Percentiles rank a stretch among this genome's conserved stretches.
These are phyloP conservation scores for Dissophora ornata DNA, from an alignment of 192 early-diverging fungal genomes.

Conservation along the genomic window DNA sequence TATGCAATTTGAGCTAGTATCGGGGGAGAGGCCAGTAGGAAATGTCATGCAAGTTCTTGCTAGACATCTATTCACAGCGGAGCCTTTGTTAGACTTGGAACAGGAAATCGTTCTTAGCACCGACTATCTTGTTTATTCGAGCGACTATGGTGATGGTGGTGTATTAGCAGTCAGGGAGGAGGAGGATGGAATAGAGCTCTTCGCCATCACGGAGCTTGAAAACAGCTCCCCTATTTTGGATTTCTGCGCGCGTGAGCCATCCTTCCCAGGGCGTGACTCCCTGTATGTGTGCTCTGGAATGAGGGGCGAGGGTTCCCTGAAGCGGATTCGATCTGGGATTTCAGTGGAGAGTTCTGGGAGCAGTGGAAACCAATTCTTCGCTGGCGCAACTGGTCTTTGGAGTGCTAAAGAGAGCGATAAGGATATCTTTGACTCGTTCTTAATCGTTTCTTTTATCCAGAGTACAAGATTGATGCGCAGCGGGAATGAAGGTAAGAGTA, in stretches of 20 bases:
- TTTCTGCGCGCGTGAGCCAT: conserved; percentile 35
- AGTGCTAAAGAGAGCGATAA: conserved; percentile 12
- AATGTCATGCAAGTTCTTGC: conserved; percentile 26
- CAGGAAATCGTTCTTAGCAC: conserved; percentile 21
- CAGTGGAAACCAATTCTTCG: conserved; percentile 38
- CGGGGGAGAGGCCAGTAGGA: conserved; percentile 33
- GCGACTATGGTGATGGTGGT: conserved; percentile 33
- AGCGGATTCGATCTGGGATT: conserved; percentile 31
- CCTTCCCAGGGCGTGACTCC: conserved; percentile 31
- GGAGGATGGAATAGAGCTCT: conserved; percentile 36
- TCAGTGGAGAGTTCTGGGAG: conserved; percentile 34
- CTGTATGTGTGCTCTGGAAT: conserved; percentile 41
- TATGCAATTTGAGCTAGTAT: conserved; percentile 35
- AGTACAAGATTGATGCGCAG: conserved; percentile 36
- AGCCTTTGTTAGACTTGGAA: not conserved
- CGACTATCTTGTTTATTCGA: conserved; percentile 40
- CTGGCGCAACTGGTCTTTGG: conserved; percentile 37
- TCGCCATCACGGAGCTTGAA: conserved; percentile 21
- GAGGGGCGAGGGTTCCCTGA: conserved; percentile 23
- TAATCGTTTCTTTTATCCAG: conserved; percentile 38
- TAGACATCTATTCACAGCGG: not conserved
- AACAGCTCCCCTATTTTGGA: conserved; percentile 39
- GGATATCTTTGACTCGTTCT: conserved; percentile 20
- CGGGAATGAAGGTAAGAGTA: conserved; percentile 16
- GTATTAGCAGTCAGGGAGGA: conserved; percentile 37